Base-by-base conservation (phyloP, 371 early-diverging fungal genomes). In the Haplosporangium sp. region DNA sequence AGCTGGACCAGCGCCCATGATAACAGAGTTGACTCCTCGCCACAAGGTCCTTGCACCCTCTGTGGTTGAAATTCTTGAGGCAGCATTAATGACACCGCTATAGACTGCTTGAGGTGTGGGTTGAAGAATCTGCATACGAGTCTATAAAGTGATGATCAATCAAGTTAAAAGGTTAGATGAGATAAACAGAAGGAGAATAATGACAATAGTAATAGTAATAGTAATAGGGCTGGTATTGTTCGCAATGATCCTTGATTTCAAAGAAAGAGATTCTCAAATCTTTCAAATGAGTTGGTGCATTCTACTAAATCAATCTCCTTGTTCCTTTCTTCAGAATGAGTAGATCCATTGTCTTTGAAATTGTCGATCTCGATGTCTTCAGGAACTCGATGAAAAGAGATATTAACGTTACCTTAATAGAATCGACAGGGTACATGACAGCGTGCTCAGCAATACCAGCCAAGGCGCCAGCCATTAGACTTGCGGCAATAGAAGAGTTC, bases 371-470 rank as follows among this genome's bases (percentile, higher is more conserved):
- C 50, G 27, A 27, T 27, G 27, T 27, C 27, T 27, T 27, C 27
- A 27, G 27, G 27, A 27, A 27, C 27, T 27, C 27, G 27, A 27
- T 27, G 27, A 27, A 27, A 27, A 27, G 27, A 27, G 27, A 27
- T 27, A 27, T 27, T 27, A 27, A 27, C 27, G 27, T 73, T 87
- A 94, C 95, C 93, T 98, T 98, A 81, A 97, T 93, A 71, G 92
- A 90, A 76, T 98, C 99, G 47, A 98, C 87, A 10, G 99, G 99
- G 86, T 94, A 97, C 94, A 96, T 96, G 65, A 96, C 90, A 60
- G 94, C 91, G 82, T 98, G 99, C 83, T 98, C 99, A 47, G 95
- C 94, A 72, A 98, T 96, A 71, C 99, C 99, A 34, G 99, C 99
- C 17, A 96, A 86, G 4, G 98, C 97, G 42, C 99, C 99, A 5